Evolutionary conservation across 352 stramenopile species (phyloP).

Genomic region (Phytopythium ostracodes): DNA sequence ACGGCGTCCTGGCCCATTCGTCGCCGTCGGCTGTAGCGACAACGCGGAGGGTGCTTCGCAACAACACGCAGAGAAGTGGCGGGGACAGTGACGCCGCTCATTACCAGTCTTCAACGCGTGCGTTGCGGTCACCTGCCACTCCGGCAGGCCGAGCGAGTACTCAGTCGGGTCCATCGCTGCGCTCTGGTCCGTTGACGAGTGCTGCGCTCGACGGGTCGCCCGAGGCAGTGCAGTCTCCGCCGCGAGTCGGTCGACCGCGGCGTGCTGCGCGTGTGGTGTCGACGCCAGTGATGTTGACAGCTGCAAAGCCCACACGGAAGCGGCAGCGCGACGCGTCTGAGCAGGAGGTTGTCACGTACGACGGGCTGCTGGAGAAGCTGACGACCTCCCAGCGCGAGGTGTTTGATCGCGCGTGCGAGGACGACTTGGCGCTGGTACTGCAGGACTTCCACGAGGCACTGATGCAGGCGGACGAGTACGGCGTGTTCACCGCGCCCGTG

Average conservation of each 20-base stretch:
- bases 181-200: neutral
- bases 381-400: conserved; percentile 46
- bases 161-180: neutral
- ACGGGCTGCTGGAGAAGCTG: conserved; percentile 44
- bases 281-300: conserved; percentile 2
- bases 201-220: neutral
- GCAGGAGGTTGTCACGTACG: conserved; percentile 38
- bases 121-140: neutral
- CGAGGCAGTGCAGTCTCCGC: neutral
- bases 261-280: conserved; percentile 22
- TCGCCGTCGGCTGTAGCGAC: neutral
- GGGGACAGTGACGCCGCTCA: neutral
- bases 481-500: conserved; percentile 88
- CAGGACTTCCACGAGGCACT: conserved; percentile 72
- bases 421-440: conserved; percentile 54
- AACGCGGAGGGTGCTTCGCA: neutral
- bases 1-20: neutral
- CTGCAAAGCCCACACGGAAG: conserved; percentile 18
- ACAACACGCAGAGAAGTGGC: neutral
- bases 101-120: neutral
- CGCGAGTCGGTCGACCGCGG: conserved; percentile 9
- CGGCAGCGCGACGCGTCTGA: conserved; percentile 32
- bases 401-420: conserved; percentile 47
- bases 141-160: neutral
- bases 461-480: conserved; percentile 63